Base-by-base conservation (phyloP, 2,329 filamentous ascomycete species). In the Ophiostoma sp. region DNA sequence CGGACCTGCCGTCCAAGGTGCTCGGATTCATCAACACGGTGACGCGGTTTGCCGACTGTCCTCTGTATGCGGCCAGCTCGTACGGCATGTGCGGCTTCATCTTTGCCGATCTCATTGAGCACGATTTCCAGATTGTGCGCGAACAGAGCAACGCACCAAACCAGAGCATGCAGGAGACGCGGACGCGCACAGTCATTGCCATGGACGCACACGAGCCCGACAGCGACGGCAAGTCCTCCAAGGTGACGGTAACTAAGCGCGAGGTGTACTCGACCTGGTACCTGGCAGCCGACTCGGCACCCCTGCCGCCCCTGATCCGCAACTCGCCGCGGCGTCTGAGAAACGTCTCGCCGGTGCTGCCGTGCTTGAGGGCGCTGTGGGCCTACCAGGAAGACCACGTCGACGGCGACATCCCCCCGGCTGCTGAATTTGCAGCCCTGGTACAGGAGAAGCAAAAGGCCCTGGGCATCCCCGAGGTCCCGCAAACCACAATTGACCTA, bases 81-180 rank as follows among this genome's bases (percentile, higher is more conserved):
- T 92, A 97, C 77, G 95, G 95, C 67, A 86, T 97, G 78, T 98
- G 96, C 78, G 95, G 95, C 70, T 99, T 92, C 81, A 91, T 97
- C 74, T 99, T 99, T 78, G 91, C 91, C 71, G 95, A 99, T 78
- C 85, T 99, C 31, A 93, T 97, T 75, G 86, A 89, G 76, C 95
- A 99, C 79, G 89, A 94, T 76, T 99, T 93, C 77, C 88, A 95
- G 72, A 90, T 99, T 72, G 90, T 96, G 81, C 89, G 95, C 71
- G 88, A 92, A 72, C 89, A 90, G 73, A 89, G 91, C 71, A 98
- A 98, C 76, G 77, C 86, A 27, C 89, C 88, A 0, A 79, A 84
- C 57, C 73, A 83, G 10, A 83, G 84, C 67, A 36, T 66, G 0
- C 80, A 85, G 4, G 95, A 99, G 78, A 90, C 91, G 1, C 84